phyloP scores from a whole-genome alignment of 2,329 filamentous ascomycete genomes.

The Aspergillus caelatus region DNA sequence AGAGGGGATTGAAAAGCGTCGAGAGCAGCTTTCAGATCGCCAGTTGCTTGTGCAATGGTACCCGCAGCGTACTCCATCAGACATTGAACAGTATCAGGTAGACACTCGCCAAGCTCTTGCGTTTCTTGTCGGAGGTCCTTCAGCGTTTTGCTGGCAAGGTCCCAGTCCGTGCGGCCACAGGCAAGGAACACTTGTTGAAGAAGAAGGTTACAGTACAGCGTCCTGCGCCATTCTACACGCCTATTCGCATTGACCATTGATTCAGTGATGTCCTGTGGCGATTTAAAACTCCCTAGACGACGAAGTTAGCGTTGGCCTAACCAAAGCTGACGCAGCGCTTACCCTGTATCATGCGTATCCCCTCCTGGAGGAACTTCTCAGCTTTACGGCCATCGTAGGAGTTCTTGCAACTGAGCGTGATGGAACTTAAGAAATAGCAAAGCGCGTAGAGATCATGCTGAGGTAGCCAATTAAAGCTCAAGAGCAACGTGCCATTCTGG shows the following conservation, averaged over 20 bases:
- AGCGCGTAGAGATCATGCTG: conserved; percentile 63
- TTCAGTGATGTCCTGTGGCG: conserved; percentile 48
- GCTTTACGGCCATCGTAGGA: conserved; percentile 57
- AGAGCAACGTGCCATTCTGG: conserved; percentile 45
- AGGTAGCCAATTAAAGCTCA: conserved; percentile 64
- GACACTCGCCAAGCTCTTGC: conserved; percentile 46
- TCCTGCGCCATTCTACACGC: conserved; percentile 65
- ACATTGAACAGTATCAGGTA: conserved; percentile 49
- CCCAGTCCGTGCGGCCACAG: conserved; percentile 72
- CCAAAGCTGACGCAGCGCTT: conserved; percentile 2
- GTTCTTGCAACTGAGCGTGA: conserved; percentile 59
- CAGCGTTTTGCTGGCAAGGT: conserved; percentile 62
- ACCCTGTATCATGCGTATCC: conserved; percentile 55
- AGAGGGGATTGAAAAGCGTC: conserved; percentile 64
- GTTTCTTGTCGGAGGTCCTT: conserved; percentile 54
- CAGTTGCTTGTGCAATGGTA: conserved; percentile 75
- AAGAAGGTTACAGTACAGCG: conserved; percentile 69
- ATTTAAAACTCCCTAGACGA: conserved; percentile 36
- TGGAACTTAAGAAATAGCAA: conserved; percentile 61
- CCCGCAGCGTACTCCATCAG: conserved; percentile 73
- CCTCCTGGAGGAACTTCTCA: conserved; percentile 61
- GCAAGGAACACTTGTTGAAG: conserved; percentile 72
- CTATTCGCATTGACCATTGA: conserved; percentile 62
- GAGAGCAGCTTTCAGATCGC: conserved; percentile 70
- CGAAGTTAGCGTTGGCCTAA: conserved; percentile 14